These are phyloP conservation scores for Raddia guianensis DNA, from an alignment of 176 grass and related monocot species.

Conservation along the genomic window DNA sequence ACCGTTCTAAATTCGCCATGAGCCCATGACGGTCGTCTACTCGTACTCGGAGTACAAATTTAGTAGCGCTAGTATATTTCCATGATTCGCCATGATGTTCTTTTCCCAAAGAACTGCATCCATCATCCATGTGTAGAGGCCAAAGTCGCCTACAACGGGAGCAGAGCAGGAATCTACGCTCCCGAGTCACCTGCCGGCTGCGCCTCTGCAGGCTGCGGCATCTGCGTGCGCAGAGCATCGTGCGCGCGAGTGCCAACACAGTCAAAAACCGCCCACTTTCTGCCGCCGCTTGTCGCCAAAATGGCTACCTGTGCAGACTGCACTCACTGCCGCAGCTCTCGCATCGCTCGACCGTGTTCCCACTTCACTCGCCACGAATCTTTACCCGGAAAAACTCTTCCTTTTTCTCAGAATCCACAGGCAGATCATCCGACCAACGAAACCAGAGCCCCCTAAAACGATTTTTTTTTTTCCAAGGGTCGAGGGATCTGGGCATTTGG, in stretches of 20 bases:
- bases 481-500: neutral
- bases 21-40: too few relatives aligned
- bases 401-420: slow-evolving; percentile 11
- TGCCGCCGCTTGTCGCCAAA: slow-evolving; percentile 1
- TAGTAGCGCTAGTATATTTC: too few relatives aligned
- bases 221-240: neutral
- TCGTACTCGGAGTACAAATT: too few relatives aligned
- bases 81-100: too few relatives aligned
- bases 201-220: neutral
- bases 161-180: slow-evolving; percentile 8
- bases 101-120: too few relatives aligned
- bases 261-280: slow-evolving; percentile 22
- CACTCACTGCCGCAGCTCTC: neutral
- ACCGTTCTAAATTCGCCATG: too few relatives aligned
- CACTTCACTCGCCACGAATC: too few relatives aligned
- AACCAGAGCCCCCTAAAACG: neutral
- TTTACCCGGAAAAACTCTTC: too few relatives aligned
- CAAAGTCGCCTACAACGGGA: neutral
- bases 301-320: neutral
- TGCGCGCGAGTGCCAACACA: neutral
- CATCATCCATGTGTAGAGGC: neutral
- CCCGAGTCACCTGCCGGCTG: neutral
- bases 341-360: too few relatives aligned
- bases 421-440: slow-evolving; percentile 21
- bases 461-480: neutral